Base-by-base conservation (phyloP, 2,329 filamentous ascomycete genomes). In the Alternaria sp. region DNA sequence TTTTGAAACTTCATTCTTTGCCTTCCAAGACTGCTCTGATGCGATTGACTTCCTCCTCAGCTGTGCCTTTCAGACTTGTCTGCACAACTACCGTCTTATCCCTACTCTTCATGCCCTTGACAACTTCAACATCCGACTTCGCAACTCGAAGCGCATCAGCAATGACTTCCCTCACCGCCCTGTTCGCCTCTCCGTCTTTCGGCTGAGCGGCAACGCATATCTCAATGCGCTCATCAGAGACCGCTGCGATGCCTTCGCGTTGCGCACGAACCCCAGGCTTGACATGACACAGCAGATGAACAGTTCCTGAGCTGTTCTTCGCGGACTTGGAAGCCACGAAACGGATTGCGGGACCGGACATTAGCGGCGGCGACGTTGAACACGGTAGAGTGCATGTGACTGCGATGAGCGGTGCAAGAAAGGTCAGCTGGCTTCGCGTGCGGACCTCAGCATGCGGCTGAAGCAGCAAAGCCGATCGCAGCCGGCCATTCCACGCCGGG, bases 151-250 rank as follows among this genome's bases (percentile, higher is more conserved):
- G 82, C 6, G 84, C 83, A 87, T 87, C 81, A 66, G 89, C 89
- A 59, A 93, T 80, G 5, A 92, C 79, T 41, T 85, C 82, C 53
- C 88, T 80, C 3, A 92, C 88, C 5, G 90, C 90, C 73, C 86
- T 87, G 74, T 93, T 93, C 6, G 90, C 87, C 73, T 91, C 88
- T 14, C 90, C 89, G 14, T 92, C 88, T 64, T 85, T 84, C 11
- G 90, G 84, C 66, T 86, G 88, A 0, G 89, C 90, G 1, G 89
- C 80, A 3, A 92, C 90, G 51, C 88, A 90, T 1, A 93, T 76
- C 63, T 91, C 86, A 50, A 93, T 84, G 3, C 80, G 81, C 7
- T 87, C 83, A 23, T 88, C 84, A 0, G 85, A 84, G 5, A 93
- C 78, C 1, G 83, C 82, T 3, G 81, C 74, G 47, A 93, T 83